phyloP scores from a whole-genome alignment of 2,329 filamentous ascomycete species.

The Aschersonia sp. region DNA sequence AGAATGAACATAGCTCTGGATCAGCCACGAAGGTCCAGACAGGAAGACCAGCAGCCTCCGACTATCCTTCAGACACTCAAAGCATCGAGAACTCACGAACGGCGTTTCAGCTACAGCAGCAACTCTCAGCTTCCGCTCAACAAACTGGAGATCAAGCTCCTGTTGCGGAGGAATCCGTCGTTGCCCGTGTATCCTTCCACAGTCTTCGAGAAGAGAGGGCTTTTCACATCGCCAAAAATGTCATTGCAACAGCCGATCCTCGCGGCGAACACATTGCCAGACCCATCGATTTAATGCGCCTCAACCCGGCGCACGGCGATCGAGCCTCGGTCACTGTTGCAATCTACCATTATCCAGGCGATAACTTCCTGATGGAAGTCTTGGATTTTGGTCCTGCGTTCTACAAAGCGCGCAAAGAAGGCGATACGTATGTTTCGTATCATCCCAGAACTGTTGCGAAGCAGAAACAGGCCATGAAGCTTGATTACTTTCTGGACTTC shows the following conservation, averaged over 20 bases:
- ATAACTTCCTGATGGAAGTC: slow-evolving; percentile 55
- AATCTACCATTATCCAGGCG: slow-evolving; percentile 67
- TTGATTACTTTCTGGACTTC: slow-evolving; percentile 75
- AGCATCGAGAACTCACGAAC: slow-evolving; percentile 18
- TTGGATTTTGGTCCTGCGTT: slow-evolving; percentile 68
- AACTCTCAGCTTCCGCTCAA: slow-evolving; percentile 15
- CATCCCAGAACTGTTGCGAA: slow-evolving; percentile 23
- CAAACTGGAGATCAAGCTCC: slow-evolving; percentile 26
- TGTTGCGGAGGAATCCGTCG: slow-evolving; percentile 49
- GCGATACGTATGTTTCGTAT: slow-evolving; percentile 32
- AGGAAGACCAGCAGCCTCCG: slow-evolving; percentile 27
- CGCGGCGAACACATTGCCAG: slow-evolving; percentile 63
- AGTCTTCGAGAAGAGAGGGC: slow-evolving; percentile 73
- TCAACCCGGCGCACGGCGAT: slow-evolving; percentile 55
- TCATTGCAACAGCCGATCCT: slow-evolving; percentile 59
- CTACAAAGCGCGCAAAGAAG: slow-evolving; percentile 40
- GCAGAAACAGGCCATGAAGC: slow-evolving; percentile 46
- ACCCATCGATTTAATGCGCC: slow-evolving; percentile 64
- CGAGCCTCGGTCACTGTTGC: slow-evolving; percentile 59
- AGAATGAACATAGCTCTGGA: slow-evolving; percentile 28
- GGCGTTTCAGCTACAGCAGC: slow-evolving; percentile 8
- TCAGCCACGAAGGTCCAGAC: slow-evolving; percentile 26
- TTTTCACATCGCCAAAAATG: slow-evolving; percentile 65
- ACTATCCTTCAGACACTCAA: slow-evolving; percentile 17
- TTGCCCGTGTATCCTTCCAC: slow-evolving; percentile 75